Evolutionary conservation across 768 basidiomycete genomes (phyloP).

Genomic region (Lentinula edodes): DNA sequence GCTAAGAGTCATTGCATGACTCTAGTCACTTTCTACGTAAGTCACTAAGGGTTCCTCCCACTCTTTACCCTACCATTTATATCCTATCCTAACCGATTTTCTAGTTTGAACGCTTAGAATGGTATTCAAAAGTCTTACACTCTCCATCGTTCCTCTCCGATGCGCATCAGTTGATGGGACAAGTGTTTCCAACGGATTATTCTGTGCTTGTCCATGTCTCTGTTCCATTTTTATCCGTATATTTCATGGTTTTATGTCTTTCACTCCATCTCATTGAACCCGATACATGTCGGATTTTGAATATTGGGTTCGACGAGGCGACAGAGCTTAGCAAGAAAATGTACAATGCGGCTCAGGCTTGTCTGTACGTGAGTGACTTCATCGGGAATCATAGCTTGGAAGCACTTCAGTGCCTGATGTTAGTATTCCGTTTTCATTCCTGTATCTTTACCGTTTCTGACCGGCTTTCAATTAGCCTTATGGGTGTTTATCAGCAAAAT

Average conservation of each 20-base stretch:
- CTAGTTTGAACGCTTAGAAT: conserved; percentile 15
- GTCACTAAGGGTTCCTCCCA: background rate
- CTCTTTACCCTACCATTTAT: background rate
- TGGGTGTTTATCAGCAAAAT: conserved; percentile 23
- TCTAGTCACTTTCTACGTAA: conserved; percentile 19
- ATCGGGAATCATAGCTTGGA: conserved; percentile 19
- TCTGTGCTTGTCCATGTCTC: conserved; percentile 3
- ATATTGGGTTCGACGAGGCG: conserved; percentile 11
- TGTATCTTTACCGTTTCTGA: background rate
- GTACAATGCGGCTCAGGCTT: conserved; percentile 21
- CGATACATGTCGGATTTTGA: conserved; percentile 12
- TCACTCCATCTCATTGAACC: conserved; percentile 19
- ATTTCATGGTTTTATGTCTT: conserved; percentile 19
- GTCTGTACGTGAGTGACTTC: conserved; percentile 20
- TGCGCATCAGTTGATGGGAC: background rate
- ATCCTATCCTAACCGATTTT: background rate
- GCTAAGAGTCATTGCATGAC: conserved; percentile 8
- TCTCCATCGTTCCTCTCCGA: conserved; percentile 17
- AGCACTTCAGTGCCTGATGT: conserved; percentile 21
- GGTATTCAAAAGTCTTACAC: conserved; percentile 19
- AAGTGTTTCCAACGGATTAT: background rate
- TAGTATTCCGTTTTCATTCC: background rate
- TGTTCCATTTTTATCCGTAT: conserved; percentile 15
- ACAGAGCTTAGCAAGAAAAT: conserved; percentile 15
- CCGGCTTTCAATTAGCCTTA: conserved; percentile 14